phyloP scores from a whole-genome alignment of 2,329 filamentous ascomycete species.

The Plectosphaerella sp. region DNA sequence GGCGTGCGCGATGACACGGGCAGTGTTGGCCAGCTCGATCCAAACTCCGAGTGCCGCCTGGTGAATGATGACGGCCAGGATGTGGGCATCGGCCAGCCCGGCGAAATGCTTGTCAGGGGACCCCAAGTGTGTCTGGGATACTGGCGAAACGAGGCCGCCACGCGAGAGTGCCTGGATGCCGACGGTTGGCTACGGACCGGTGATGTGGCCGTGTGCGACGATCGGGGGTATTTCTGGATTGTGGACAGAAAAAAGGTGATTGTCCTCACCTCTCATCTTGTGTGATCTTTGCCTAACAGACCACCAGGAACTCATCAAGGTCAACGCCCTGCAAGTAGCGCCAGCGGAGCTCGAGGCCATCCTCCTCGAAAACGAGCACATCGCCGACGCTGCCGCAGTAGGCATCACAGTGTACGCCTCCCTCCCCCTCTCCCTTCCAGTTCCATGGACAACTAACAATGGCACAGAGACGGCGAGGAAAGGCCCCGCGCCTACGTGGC shows the following conservation, averaged over 20 bases:
- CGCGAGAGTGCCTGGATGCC: conserved; percentile 39
- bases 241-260: conserved; percentile 43
- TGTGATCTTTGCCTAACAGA: not conserved
- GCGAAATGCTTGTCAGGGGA: conserved; percentile 49
- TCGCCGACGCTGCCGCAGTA: conserved; percentile 51
- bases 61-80: conserved; percentile 49
- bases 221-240: conserved; percentile 40
- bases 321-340: conserved; percentile 56
- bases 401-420: conserved; percentile 40
- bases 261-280: not conserved
- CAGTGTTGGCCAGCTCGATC: conserved; percentile 46
- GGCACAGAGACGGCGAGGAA: conserved; percentile 38
- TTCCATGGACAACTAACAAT: not conserved
- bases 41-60: conserved; percentile 50
- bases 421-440: not conserved
- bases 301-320: conserved; percentile 51
- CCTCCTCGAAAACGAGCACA: conserved; percentile 43
- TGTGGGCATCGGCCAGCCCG: conserved; percentile 39
- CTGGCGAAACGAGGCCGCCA: conserved; percentile 52
- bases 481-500: conserved; percentile 49
- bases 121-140: conserved; percentile 57
- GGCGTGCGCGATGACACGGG: conserved; percentile 33
- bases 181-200: conserved; percentile 58
- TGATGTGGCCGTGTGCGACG: conserved; percentile 46
- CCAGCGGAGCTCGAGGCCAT: conserved; percentile 53